phyloP scores from a whole-genome alignment of 225 moss, liverwort and hornwort species.

The Physcomitrium patens region DNA sequence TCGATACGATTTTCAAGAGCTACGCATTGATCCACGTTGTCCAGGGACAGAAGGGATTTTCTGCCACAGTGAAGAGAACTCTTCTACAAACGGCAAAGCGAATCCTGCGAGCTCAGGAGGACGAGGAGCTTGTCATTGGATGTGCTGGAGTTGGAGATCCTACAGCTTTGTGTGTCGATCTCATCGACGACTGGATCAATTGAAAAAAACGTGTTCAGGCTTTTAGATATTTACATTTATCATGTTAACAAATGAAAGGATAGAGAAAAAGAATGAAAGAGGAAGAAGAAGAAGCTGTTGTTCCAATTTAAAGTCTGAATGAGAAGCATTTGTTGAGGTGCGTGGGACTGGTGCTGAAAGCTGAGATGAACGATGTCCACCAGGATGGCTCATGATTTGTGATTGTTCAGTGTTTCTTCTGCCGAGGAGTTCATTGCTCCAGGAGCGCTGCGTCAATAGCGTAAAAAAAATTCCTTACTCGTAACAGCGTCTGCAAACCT shows the following conservation, averaged over 20 bases:
- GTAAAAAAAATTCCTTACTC: conserved; percentile 7
- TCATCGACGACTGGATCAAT: conserved; percentile 33
- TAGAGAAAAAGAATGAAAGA: neutral
- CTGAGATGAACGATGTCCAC: neutral
- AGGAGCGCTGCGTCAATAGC: conserved; percentile 2
- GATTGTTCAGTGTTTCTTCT: neutral
- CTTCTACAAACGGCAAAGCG: conserved; percentile 31
- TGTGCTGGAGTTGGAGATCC: conserved; percentile 43
- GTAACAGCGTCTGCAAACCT: neutral
- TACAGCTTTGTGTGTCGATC: conserved; percentile 38
- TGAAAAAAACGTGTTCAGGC: conserved; percentile 8
- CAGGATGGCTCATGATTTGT: neutral
- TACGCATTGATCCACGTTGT: neutral
- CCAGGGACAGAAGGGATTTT: conserved; percentile 36
- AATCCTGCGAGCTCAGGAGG: conserved; percentile 16
- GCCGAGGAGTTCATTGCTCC: neutral
- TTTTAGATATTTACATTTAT: neutral
- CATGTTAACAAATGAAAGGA: neutral
- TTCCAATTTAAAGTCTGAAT: conserved; percentile 15
- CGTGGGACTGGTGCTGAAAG: neutral
- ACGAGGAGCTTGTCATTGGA: conserved; percentile 35
- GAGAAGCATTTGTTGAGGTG: conserved; percentile 22
- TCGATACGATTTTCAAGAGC: too few relatives aligned
- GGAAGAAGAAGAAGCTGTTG: neutral
- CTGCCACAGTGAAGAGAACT: conserved; percentile 40